Base-by-base conservation (phyloP, 2,329 filamentous ascomycete genomes). In the Beauveria scarabaeidicola region DNA sequence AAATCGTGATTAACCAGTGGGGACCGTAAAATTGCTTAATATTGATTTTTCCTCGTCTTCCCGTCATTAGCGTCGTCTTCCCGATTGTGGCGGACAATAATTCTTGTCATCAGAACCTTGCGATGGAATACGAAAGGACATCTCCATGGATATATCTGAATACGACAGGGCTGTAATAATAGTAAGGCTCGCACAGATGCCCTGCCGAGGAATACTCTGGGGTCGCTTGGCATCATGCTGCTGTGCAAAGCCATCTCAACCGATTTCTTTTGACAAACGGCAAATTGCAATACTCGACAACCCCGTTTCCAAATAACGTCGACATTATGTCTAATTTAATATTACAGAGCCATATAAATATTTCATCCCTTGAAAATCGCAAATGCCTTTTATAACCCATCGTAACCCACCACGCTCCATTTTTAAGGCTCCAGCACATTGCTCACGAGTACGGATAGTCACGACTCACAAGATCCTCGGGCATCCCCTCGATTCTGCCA, bases 11-110 rank as follows among this genome's bases (percentile, higher is more conserved):
- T 57, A 32, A 48, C 48, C 47, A 29, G 55, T 59, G 56, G 56
- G 11, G 27, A 43, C 19, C 25, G 40, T 52, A 27, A 59, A 59
- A 59, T 59, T 59, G 56, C 48, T 48, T 47, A 59, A 59, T 59
- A 59, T 59, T 52, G 36, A 15, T 25, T 44, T 32, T 21, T 25
- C 5, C 53, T 29, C 43, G 36, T 19, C 53, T 44, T 29, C 29
- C 27, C n/a, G 21, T 13, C 19, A 15, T 38, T 47, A 47, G 52
- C 52, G 41, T 55, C n/a, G 21, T 44, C 36, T 5, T 7, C 6
- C 41, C 41, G 41, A 55, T 47, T 46, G 17, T 23, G 27, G 41
- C 52, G 52, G 32, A 36, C 11, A 36, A 36, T 5, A 13, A 36
- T 36, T 29, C 15, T n/a, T 19, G n/a, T 54, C 11, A 23, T 43